Evolutionary conservation across 305 asterid genomes (phyloP).

Genomic region (Plantago lanceolata): DNA sequence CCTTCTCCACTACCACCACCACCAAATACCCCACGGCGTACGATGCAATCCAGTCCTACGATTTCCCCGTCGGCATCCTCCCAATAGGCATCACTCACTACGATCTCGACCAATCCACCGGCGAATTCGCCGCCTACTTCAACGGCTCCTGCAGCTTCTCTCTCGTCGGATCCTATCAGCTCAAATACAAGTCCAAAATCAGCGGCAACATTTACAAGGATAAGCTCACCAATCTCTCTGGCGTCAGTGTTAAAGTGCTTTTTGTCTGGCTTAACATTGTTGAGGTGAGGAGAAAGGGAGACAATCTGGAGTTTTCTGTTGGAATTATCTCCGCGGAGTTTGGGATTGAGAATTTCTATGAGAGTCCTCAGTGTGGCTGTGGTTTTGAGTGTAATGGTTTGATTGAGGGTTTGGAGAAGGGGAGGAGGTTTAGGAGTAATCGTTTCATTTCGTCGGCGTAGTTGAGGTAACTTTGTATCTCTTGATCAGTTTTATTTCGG

Average conservation of each 20-base stretch:
- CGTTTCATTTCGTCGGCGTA: slow-evolving; percentile 3
- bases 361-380: slow-evolving; percentile 53
- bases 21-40: slow-evolving; percentile 37
- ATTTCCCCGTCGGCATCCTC: slow-evolving; percentile 69
- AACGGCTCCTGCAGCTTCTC: slow-evolving; percentile 62
- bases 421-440: background rate
- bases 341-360: slow-evolving; percentile 31
- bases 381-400: slow-evolving; percentile 39
- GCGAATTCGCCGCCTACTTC: slow-evolving; percentile 50
- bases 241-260: slow-evolving; percentile 57
- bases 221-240: slow-evolving; percentile 43
- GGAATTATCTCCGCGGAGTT: slow-evolving; percentile 50
- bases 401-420: background rate
- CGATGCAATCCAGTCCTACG: slow-evolving; percentile 48
- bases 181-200: slow-evolving; percentile 51
- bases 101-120: slow-evolving; percentile 51
- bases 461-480: slow-evolving; percentile 16
- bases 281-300: slow-evolving; percentile 35
- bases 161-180: slow-evolving; percentile 50
- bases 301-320: slow-evolving; percentile 39
- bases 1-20: slow-evolving; percentile 24
- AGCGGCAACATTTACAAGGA: slow-evolving; percentile 45
- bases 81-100: slow-evolving; percentile 63
- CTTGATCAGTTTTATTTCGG: background rate
- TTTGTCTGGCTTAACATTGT: slow-evolving; percentile 47